Conservation (phyloP, 805 yeast genomes). For the Kuraishia capsulata region DNA sequence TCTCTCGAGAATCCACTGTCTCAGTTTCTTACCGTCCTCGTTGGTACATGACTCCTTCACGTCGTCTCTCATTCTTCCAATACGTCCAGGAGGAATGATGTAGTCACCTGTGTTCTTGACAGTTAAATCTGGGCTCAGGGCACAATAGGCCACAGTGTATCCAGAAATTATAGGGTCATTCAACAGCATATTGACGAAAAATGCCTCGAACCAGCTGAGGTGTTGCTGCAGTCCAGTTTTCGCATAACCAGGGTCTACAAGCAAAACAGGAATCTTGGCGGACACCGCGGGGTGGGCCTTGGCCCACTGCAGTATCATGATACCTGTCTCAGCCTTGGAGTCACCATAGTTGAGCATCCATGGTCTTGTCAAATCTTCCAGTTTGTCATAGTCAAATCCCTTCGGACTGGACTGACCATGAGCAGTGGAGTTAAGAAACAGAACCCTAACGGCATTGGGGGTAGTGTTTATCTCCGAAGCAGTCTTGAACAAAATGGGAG, state of each 20-base stretch:
- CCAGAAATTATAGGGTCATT: slow-evolving; percentile 11
- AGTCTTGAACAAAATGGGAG: slow-evolving; percentile 26
- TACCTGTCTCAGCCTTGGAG: slow-evolving; percentile 4
- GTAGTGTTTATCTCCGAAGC: slow-evolving; percentile 12
- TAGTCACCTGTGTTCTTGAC: slow-evolving; percentile 18
- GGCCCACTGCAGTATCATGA: slow-evolving; percentile 3
- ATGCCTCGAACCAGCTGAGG: neutral
- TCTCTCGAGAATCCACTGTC: neutral
- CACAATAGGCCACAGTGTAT: slow-evolving; percentile 27
- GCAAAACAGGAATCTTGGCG: slow-evolving; percentile 5
- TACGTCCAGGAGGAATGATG: slow-evolving; percentile 25
- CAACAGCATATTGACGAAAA: neutral
- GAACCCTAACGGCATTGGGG: slow-evolving; percentile 35
- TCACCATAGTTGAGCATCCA: neutral
- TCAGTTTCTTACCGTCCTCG: neutral
- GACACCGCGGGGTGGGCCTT: slow-evolving; percentile 4
- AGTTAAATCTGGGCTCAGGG: slow-evolving; percentile 23
- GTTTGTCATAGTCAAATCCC: slow-evolving; percentile 8
- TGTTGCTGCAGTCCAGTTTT: neutral
- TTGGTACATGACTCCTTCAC: neutral
- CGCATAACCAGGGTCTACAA: slow-evolving; percentile 5
- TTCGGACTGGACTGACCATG: slow-evolving; percentile 16
- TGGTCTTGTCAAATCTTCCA: neutral
- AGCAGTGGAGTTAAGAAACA: slow-evolving; percentile 22
- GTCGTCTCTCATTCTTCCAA: slow-evolving; percentile 13